Evolutionary conservation across 345 rosid species (phyloP).

Genomic region (Populus simonii): DNA sequence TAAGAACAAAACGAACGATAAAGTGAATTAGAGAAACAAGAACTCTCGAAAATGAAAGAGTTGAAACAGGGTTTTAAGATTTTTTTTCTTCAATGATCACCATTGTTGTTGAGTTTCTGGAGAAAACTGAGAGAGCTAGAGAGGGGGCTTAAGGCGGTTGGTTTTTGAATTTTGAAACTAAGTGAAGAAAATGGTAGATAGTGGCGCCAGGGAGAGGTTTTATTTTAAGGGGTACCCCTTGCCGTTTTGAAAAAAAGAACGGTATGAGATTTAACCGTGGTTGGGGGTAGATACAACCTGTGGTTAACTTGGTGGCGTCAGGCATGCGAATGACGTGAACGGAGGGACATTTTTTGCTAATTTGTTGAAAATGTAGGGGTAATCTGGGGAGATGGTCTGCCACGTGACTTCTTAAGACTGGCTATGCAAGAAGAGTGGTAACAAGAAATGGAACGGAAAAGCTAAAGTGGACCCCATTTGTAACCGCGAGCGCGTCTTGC

Average conservation of each 20-base stretch:
- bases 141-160: slow-evolving; percentile 6
- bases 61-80: slow-evolving; percentile 8
- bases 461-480: too few relatives aligned
- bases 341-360: background rate
- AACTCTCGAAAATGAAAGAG: background rate
- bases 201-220: slow-evolving; percentile 27
- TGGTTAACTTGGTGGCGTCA: background rate
- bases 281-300: background rate
- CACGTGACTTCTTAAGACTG: too few relatives aligned
- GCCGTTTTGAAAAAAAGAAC: background rate
- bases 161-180: slow-evolving; percentile 31
- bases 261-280: background rate
- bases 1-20: background rate
- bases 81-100: slow-evolving; percentile 33
- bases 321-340: background rate
- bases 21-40: slow-evolving; percentile 3
- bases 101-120: slow-evolving; percentile 36
- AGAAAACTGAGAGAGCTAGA: slow-evolving; percentile 4
- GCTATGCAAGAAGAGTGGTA: too few relatives aligned
- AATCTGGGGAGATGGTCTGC: too few relatives aligned
- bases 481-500: too few relatives aligned
- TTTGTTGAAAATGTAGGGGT: background rate
- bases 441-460: too few relatives aligned
- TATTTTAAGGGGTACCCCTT: background rate
- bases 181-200: background rate